Base-by-base conservation (phyloP, 2,329 filamentous ascomycete genomes). In the Fusarium domesticum region DNA sequence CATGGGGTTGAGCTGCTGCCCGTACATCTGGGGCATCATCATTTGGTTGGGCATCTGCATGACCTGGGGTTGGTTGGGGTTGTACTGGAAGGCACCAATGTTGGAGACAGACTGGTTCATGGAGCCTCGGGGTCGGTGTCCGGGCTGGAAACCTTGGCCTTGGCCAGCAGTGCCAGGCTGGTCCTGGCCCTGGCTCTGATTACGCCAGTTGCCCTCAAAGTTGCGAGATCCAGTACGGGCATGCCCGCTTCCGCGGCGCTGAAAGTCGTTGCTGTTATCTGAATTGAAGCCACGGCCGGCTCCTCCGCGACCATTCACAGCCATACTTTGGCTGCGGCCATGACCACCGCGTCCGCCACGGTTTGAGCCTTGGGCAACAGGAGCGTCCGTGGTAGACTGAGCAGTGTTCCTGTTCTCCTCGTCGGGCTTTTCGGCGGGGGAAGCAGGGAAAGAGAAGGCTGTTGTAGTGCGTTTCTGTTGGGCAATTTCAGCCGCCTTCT, bases 191-290 rank as follows among this genome's bases (percentile, higher is more conserved):
- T 78, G 75, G 55, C 62, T 62, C 57, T 87, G 91, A 62, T 90
- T 95, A 60, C 93, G 87, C 93, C 93, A 98, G 70, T 98, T 98
- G 60, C 91, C 85, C 57, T 98, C 93, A 63, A 97, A 97, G 70
- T 97, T 98, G 52, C 93, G 84, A 18, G 93, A 98, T 10, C 81
- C 81, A 23, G 84, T 85, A 50, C 93, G 83, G 52, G 81, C 84
- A 65, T 98, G 93, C 44, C 89, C 85, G 33, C 86, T 87, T 58
- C 85, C 84, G 57, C 89, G 87, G 50, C 88, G 85, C 57, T 83
- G 77, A 63, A 90, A 87, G 56, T 93, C 89, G 50, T 54, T 64
- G 35, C 64, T 66, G 23, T 8, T 11, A 30, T 69, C 69, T 33
- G 65, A 65, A 67, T 47, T 56, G 37, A 90, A 88, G 53, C 85